Base-by-base conservation (phyloP, 768 basidiomycete genomes). In the Macrolepiota fuliginosa region DNA sequence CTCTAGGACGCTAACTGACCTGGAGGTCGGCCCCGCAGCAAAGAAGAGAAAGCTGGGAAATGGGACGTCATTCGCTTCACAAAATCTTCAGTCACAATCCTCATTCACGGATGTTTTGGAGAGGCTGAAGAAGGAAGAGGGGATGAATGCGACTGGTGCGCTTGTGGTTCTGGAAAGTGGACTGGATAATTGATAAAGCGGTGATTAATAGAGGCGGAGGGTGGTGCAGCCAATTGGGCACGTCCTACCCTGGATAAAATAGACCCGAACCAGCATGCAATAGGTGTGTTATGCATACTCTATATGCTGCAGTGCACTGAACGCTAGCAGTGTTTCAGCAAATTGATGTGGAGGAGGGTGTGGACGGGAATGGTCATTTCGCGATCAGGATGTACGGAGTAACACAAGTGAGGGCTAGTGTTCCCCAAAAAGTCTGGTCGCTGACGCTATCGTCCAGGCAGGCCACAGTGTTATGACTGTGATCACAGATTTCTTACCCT, bases 401-500 rank as follows among this genome's bases (percentile, higher is more conserved):
- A 7, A 98, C 94, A 1, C 81, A 95, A 79, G 94, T 91, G 54
- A 42, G 73, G 63, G 56, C 35, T 35, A 50, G 40, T 4, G 2
- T 58, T 17, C 51, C 56, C 32, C 29, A 32, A 7, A 32, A 32
- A 12, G 35, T 24, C 4, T 35, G 1, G 5, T 25, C 10, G 29
- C 40, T 39, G 24, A 55, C 51, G 35, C 47, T 47, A 58, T 60
- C 45, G 35, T 35, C 17, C 61, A 96, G 91, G 81, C 77, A 1
- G 96, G 96, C 0, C 84, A 98, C 71, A 98, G 96, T 60, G 91
- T 98, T 1, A 81, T 98, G 15, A 89, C 88, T 2, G 85, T 90
- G 63, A 82, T 99, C 54, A 87, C 81, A 1, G 86, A 87, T 36
- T 98, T 97, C 71, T 73, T 86, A 53, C 96, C 97, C 0, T 98